A percentile compares a stretch with the other conserved stretches of the same genome.
These are phyloP conservation scores for Vigna trinervia DNA, from an alignment of 306 rosid species.

Conservation along the genomic window DNA sequence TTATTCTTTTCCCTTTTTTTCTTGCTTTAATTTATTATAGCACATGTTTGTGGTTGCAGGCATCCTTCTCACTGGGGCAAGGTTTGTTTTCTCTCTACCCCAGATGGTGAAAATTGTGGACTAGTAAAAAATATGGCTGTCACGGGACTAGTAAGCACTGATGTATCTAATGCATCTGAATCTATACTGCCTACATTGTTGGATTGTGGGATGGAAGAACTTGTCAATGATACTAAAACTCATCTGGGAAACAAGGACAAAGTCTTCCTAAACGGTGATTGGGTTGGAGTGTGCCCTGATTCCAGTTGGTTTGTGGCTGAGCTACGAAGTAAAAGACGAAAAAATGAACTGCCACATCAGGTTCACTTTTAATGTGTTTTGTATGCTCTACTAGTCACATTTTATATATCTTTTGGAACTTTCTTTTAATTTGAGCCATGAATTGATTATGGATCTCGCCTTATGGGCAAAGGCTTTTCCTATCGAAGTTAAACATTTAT, in stretches of 20 bases:
- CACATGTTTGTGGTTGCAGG: slow-evolving; percentile 62
- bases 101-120: slow-evolving; percentile 99
- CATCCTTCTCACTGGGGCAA: slow-evolving; percentile 99
- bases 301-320: slow-evolving; percentile 64
- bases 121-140: slow-evolving; percentile 88
- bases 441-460: background rate
- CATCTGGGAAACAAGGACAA: slow-evolving; percentile 63
- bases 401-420: slow-evolving; percentile 2
- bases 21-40: slow-evolving; percentile 31
- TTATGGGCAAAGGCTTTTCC: slow-evolving; percentile 1
- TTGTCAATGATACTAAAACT: slow-evolving; percentile 71
- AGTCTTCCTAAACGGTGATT: slow-evolving; percentile 84
- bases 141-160: slow-evolving; percentile 84
- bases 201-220: slow-evolving; percentile 77
- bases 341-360: slow-evolving; percentile 70
- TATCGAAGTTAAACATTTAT: slow-evolving; percentile 5
- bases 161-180: slow-evolving; percentile 45
- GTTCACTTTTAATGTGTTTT: slow-evolving; percentile 53
- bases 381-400: slow-evolving; percentile 27
- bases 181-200: slow-evolving; percentile 56
- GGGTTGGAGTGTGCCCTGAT: slow-evolving; percentile 87
- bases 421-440: slow-evolving; percentile 27
- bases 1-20: background rate
- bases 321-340: slow-evolving; percentile 70
- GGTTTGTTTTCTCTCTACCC: slow-evolving; percentile 95